Base-by-base conservation (phyloP, 1,284 basidiomycete genomes). In the Trichosporon asahii region DNA sequence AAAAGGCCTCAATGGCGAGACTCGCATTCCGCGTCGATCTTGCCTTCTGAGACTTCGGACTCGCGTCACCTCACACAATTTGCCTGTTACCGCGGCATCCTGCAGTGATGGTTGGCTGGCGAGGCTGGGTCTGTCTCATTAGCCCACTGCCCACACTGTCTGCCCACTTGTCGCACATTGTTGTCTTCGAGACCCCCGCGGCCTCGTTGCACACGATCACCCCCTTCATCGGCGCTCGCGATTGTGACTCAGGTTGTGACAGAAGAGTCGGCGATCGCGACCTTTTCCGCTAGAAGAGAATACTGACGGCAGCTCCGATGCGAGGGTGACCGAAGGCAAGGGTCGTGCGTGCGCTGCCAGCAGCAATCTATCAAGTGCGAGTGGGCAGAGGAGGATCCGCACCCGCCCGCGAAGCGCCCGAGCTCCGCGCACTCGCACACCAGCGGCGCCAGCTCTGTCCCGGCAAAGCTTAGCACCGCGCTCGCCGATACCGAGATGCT, bases 301-400 rank as follows among this genome's bases (percentile, higher is more conserved):
- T 6, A 23, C 60, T 61, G 37, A 55, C 31, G 33, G n/a, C 15
- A 68, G 67, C 63, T 68, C 25, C 64, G 64, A 57, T 68, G 67
- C 49, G 64, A 64, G 29, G 67, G 67, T 3, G 64, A 68, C 25
- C 61, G 44, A 5, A 25, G 53, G 2, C 44, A 57, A 31, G 67
- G 67, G 12, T 27, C 67, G 11, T 68, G 67, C 37, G 21, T 49
- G 35, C 67, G 67, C 23, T 68, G 67, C 53, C 46, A 65, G 64
- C 35, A 53, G 35, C 29, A 49, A 31, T 25, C 57, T n/a, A 35
- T 63, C 40, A 25, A 46, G 8, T 69, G 68, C 60, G 33, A 60
- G 23, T 69, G 68, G 68, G 40, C 40, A 9, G 40, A 25, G 25
- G 31, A 37, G 7, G 64, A 57, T 3, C 25, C 40, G 29, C 15